phyloP scores from a whole-genome alignment of 306 rosid species.

The Lathyrus sativus region DNA sequence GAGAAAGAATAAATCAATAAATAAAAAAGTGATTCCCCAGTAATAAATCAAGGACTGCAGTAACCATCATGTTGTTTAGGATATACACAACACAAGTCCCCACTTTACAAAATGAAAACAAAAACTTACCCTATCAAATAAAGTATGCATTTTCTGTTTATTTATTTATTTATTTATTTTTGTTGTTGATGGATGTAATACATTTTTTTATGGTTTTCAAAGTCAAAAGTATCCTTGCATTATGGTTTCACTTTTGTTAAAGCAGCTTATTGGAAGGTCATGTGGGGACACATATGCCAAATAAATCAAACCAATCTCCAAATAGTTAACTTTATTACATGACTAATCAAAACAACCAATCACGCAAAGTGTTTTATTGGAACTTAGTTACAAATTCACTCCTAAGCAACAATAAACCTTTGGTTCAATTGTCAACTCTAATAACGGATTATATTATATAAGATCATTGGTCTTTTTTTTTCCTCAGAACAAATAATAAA shows the following conservation, averaged over 20 bases:
- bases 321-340: not conserved
- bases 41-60: too few relatives aligned
- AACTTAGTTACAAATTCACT: not conserved
- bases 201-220: slow-evolving; percentile 36
- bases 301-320: slow-evolving; percentile 8
- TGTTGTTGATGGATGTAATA: not conserved
- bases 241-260: slow-evolving; percentile 44
- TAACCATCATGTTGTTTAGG: too few relatives aligned
- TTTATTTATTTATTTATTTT: too few relatives aligned
- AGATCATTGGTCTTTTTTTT: too few relatives aligned
- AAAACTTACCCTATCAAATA: slow-evolving; percentile 26
- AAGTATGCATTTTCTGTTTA: slow-evolving; percentile 27
- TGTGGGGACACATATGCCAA: slow-evolving; percentile 27
- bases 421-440: slow-evolving; percentile 28
- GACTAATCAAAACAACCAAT: slow-evolving; percentile 2
- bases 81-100: too few relatives aligned
- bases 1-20: too few relatives aligned
- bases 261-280: slow-evolving; percentile 38
- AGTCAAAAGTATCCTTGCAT: slow-evolving; percentile 44
- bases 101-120: not conserved
- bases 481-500: too few relatives aligned
- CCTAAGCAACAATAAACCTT: slow-evolving; percentile 4
- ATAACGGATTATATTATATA: not conserved
- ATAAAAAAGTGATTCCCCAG: too few relatives aligned
- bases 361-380: slow-evolving; percentile 1